Evolutionary conservation across 805 yeast species (phyloP).

Genomic region (Yarrowia sp.): DNA sequence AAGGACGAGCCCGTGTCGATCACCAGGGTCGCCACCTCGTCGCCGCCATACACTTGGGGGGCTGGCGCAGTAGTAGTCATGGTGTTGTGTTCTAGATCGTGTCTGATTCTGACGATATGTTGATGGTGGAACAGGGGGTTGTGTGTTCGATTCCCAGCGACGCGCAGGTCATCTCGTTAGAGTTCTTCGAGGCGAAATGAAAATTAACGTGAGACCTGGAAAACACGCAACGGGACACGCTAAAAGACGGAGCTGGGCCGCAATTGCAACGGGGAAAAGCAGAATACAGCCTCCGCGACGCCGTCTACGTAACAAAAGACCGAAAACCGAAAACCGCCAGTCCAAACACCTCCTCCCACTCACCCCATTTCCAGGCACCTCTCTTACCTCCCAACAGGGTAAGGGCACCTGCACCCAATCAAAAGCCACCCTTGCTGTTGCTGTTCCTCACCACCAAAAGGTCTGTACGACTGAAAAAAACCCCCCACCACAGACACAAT

Average conservation of each 20-base stretch:
- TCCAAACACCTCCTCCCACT: background rate
- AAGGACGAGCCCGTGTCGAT: slow-evolving; percentile 84
- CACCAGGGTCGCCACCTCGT: slow-evolving; percentile 86
- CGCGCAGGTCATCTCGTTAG: too few relatives aligned
- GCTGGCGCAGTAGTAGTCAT: slow-evolving; percentile 31
- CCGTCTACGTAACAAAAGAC: too few relatives aligned
- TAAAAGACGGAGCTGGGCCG: too few relatives aligned
- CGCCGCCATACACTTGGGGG: slow-evolving; percentile 38
- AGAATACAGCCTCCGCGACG: background rate
- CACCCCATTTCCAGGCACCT: background rate
- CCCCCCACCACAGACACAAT: slow-evolving; percentile 3
- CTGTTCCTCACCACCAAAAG: slow-evolving; percentile 16
- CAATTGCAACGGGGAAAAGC: background rate
- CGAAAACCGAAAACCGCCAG: background rate
- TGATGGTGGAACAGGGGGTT: background rate
- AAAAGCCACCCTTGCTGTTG: slow-evolving; percentile 20
- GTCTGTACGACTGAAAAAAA: background rate
- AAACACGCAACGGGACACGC: background rate
- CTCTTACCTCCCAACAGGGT: slow-evolving; percentile 10
- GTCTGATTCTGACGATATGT: background rate
- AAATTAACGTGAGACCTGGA: background rate
- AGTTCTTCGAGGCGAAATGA: background rate
- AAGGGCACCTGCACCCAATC: slow-evolving; percentile 18
- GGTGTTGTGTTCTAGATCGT: background rate
- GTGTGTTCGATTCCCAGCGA: background rate